phyloP scores from a whole-genome alignment of 129 eudicot species.

The Helianthus tuberosus region DNA sequence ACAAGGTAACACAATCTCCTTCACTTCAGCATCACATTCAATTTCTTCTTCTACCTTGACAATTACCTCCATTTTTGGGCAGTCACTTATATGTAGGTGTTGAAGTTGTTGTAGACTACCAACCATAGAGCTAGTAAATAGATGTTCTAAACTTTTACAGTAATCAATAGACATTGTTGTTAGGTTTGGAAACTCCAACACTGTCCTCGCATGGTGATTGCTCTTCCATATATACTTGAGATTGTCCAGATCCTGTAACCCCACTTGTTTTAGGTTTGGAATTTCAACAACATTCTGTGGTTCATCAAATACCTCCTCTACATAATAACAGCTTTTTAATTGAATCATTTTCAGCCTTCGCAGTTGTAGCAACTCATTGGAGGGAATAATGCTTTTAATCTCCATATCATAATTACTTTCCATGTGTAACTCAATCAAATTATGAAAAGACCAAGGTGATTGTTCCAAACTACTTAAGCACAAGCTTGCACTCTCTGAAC shows the following conservation, averaged over 20 bases:
- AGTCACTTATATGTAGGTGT: neutral
- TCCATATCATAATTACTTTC: neutral
- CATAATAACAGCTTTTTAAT: neutral
- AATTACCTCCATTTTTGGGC: neutral
- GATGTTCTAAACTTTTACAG: neutral
- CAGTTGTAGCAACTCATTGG: neutral
- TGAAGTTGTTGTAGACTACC: neutral
- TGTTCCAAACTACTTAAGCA: too few species aligned
- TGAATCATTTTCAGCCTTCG: neutral
- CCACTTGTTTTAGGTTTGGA: neutral
- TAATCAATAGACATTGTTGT: neutral
- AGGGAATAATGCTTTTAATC: neutral
- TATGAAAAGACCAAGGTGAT: too few species aligned
- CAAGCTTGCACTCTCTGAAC: too few species aligned
- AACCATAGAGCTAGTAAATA: constrained; percentile 1
- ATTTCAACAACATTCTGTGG: neutral
- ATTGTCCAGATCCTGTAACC: fast-evolving
- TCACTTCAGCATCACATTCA: neutral
- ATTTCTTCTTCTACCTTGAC: neutral
- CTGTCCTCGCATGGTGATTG: neutral
- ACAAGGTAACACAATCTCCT: neutral
- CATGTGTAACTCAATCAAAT: too few species aligned
- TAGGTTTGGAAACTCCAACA: neutral
- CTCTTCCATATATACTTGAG: neutral
- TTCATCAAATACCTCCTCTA: neutral